Conservation (phyloP, 2,329 filamentous ascomycete species). For the Phialocephala sp. region DNA sequence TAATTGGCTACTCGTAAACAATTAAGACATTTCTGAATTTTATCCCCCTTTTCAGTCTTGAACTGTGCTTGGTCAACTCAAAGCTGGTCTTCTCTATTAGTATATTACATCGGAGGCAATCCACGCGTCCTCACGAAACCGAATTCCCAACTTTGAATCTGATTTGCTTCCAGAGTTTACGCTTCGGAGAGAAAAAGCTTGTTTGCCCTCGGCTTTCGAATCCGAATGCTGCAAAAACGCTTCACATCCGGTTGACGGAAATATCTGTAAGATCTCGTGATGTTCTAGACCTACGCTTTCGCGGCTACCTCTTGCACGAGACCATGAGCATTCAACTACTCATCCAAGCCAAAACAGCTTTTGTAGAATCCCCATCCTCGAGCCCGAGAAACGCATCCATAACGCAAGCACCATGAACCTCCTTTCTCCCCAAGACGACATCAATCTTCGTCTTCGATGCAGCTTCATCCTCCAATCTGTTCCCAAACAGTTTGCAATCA, state of each 20-base stretch:
- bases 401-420: slow-evolving; percentile 15
- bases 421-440: slow-evolving; percentile 8
- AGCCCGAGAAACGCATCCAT: slow-evolving; percentile 11
- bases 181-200: slow-evolving; percentile 4
- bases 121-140: neutral
- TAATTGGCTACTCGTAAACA: neutral
- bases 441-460: slow-evolving; percentile 12
- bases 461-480: slow-evolving; percentile 11
- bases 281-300: too few relatives aligned
- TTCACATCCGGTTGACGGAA: neutral
- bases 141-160: neutral
- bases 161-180: neutral
- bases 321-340: neutral
- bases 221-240: neutral
- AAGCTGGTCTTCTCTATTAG: neutral
- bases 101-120: neutral
- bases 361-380: slow-evolving; percentile 3
- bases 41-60: neutral
- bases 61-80: neutral
- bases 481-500: slow-evolving; percentile 4
- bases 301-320: too few relatives aligned
- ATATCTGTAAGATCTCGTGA: neutral
- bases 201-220: neutral
- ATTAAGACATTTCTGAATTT: neutral
- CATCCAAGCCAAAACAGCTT: slow-evolving; percentile 15